Evolutionary conservation across 148 eudicot species (phyloP), one percentile per base, ranked within the genome.

Genomic region (Vaccinium vitisidaea): DNA sequence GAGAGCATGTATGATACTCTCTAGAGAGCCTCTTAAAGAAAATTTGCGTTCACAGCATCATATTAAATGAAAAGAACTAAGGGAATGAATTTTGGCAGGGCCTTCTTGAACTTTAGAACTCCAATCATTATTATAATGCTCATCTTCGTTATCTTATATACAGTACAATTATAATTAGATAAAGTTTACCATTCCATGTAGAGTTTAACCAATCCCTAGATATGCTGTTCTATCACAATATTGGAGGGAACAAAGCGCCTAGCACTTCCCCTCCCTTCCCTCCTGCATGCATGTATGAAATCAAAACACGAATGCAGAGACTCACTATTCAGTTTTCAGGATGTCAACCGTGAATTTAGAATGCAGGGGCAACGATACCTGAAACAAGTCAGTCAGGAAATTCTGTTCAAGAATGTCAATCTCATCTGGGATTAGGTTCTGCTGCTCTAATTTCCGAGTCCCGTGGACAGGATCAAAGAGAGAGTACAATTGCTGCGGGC

Each of bases 391-490:
- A 50, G 90, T 87, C 70, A 96, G 87, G 78, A 96, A 94, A 83
- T 96, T 96, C 82, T 94, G 97, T 85, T 96, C 99, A 88, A 96
- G 99, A 88, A 87, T 49, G 77, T 96, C 97, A 70, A 90, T 87
- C 84, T 94, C 99, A 36, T 90, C 92, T 0, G 93, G 87, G 84
- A 97, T 92, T 69, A 96, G 84, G 18, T 90, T 63, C 86, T 96
- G 99, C 86, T 93, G 98, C 88, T 92, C 92, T 91, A 94, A 89
- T 88, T 94, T 96, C 87, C 92, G 87, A 80, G 93, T 91, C 83
- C 99, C 99, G 76, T 90, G 86, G 83, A 92, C 95, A 79, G 99
- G 99, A 85, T 96, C 99, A 88, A 96, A 94, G 70, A 96, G 95
- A 71, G 99, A 89, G 84, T 93, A 94, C 67, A 96, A 86, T 96